Conservation (phyloP, 805 yeast species). For the Cyberlindnera subsufficiens region DNA sequence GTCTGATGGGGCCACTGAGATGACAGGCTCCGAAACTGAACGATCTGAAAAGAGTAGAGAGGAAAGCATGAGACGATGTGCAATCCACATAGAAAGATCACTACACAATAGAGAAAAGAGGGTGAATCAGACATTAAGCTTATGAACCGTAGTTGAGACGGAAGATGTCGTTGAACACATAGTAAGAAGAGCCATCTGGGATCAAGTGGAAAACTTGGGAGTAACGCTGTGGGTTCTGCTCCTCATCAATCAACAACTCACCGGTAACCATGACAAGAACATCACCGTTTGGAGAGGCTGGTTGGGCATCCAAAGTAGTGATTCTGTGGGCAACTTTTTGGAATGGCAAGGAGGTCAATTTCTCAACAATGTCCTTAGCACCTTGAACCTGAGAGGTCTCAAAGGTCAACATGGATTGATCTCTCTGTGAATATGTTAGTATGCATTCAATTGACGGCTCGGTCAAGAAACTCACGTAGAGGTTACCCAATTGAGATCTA, state of each 20-base stretch:
- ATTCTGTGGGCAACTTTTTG: constrained; percentile 90
- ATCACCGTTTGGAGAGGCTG: constrained; percentile 88
- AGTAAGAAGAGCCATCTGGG: constrained; percentile 88
- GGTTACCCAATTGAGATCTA: constrained; percentile 85
- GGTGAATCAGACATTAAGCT: neutral
- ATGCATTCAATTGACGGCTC: neutral
- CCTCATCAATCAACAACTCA: constrained; percentile 85
- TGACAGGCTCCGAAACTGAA: too few relatives aligned
- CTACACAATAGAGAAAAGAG: neutral
- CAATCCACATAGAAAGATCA: neutral
- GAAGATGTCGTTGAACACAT: constrained; percentile 94
- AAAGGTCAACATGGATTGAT: constrained; percentile 94
- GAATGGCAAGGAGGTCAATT: constrained; percentile 83
- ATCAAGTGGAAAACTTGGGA: constrained; percentile 96
- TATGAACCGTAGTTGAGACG: constrained; percentile 80
- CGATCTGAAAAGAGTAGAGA: too few relatives aligned
- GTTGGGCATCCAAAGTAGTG: constrained; percentile 96
- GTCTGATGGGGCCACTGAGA: neutral
- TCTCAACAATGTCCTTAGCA: constrained; percentile 87
- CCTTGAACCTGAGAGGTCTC: constrained; percentile 95
- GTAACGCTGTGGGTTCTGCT: constrained; percentile 91
- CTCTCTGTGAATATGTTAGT: constrained; percentile 44
- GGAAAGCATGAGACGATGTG: too few relatives aligned
- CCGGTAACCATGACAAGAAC: constrained; percentile 98
- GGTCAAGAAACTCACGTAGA: constrained; percentile 50